phyloP scores from a whole-genome alignment of 2,329 filamentous ascomycete species.

The Apiospora kogelbergensis region DNA sequence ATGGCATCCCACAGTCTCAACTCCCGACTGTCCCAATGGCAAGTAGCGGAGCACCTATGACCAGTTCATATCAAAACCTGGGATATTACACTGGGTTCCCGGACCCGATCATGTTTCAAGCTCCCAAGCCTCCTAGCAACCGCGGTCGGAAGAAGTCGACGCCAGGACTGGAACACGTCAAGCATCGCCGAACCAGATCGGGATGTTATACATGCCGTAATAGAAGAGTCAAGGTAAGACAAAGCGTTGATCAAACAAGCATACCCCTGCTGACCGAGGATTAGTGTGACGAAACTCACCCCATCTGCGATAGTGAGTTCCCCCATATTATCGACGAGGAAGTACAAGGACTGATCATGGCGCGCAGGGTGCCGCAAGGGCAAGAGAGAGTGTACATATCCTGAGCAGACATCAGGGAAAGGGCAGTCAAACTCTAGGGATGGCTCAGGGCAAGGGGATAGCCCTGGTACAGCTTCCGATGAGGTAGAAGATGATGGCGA shows the following conservation, averaged over 20 bases:
- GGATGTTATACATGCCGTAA: conserved; percentile 91
- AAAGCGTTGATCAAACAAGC: not conserved
- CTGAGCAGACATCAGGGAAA: conserved; percentile 61
- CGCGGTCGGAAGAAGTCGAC: conserved; percentile 52
- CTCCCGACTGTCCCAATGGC: conserved; percentile 30
- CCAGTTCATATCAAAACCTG: conserved; percentile 45
- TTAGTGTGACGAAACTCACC: conserved; percentile 87
- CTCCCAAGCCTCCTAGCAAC: conserved; percentile 43
- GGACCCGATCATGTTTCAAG: conserved; percentile 48
- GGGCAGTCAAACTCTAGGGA: conserved; percentile 39
- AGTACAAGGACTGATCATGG: not conserved
- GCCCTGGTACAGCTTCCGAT: conserved; percentile 55
- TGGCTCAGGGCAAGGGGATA: conserved; percentile 38
- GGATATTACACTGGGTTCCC: conserved; percentile 52
- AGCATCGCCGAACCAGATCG: conserved; percentile 89
- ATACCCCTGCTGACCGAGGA: conserved; percentile 26
- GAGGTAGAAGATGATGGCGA: conserved; percentile 46
- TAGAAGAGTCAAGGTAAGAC: conserved; percentile 74
- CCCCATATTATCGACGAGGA: not conserved
- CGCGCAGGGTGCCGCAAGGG: conserved; percentile 82
- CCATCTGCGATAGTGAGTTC: conserved; percentile 74
- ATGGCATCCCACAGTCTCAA: conserved; percentile 38
- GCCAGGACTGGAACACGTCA: conserved; percentile 68
- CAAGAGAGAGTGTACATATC: conserved; percentile 86
- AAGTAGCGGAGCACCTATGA: conserved; percentile 32